phyloP scores from a whole-genome alignment of 2,329 filamentous ascomycete species.

The Raffaelea arxii region DNA sequence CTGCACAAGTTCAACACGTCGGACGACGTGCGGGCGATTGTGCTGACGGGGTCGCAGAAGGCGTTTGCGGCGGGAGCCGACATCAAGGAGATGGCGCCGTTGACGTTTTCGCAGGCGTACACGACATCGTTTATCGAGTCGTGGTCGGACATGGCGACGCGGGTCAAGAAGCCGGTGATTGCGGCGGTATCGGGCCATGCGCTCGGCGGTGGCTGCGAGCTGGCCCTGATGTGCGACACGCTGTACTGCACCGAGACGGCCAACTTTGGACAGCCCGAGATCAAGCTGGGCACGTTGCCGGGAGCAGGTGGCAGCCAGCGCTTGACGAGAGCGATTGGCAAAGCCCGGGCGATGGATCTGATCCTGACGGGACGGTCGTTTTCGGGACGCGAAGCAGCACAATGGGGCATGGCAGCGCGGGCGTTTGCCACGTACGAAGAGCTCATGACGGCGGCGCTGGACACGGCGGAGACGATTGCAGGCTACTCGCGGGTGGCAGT shows the following conservation, averaged over 20 bases:
- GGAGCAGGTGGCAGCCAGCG: constrained; percentile 88
- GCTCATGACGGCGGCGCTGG: constrained; percentile 69
- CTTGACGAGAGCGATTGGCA: constrained; percentile 72
- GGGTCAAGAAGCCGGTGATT: constrained; percentile 88
- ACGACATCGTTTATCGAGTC: constrained; percentile 86
- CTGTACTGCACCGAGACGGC: constrained; percentile 79
- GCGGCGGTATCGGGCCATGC: constrained; percentile 92
- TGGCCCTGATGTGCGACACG: constrained; percentile 96
- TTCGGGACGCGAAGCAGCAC: constrained; percentile 70
- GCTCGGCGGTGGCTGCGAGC: constrained; percentile 88
- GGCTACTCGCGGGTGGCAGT: constrained; percentile 78
- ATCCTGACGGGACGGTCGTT: constrained; percentile 82
- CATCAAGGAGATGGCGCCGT: constrained; percentile 96
- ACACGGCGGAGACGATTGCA: constrained; percentile 84
- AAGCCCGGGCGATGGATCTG: constrained; percentile 83
- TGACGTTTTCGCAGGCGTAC: constrained; percentile 84
- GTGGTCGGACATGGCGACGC: constrained; percentile 78
- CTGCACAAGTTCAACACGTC: constrained; percentile 61
- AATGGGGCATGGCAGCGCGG: constrained; percentile 83
- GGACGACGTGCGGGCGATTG: constrained; percentile 60
- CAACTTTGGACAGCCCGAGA: constrained; percentile 94
- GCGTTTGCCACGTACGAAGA: constrained; percentile 72
- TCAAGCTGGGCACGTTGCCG: constrained; percentile 88
- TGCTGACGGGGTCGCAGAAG: constrained; percentile 81
- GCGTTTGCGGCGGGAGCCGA: constrained; percentile 94